Conservation (phyloP, 2,329 filamentous ascomycete genomes). For the Diplodia sapinea region DNA sequence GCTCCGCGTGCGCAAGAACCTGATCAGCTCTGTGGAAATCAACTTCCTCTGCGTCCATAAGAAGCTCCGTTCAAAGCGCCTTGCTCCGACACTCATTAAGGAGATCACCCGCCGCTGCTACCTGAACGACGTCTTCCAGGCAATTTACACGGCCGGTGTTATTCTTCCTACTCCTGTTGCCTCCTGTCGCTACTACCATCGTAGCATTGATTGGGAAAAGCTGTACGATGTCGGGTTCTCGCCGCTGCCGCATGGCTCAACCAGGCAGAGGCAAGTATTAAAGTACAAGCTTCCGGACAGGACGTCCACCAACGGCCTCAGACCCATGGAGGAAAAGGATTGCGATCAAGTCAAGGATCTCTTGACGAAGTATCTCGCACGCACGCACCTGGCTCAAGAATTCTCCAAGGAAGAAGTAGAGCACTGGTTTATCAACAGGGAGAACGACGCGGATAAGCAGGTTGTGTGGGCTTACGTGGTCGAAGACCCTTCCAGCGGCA, state of each 20-base stretch:
- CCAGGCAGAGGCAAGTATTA: constrained; percentile 81
- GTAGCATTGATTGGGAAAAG: constrained; percentile 93
- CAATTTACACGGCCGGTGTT: constrained; percentile 92
- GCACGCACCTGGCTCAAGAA: constrained; percentile 83
- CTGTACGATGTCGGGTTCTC: constrained; percentile 95
- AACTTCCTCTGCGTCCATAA: constrained; percentile 99
- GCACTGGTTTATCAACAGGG: constrained; percentile 84
- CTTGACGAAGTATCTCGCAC: constrained; percentile 75
- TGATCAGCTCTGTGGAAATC: constrained; percentile 83
- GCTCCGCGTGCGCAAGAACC: constrained; percentile 77
- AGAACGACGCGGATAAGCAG: constrained; percentile 65
- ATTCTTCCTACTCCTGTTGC: constrained; percentile 90
- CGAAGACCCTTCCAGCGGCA: constrained; percentile 70
- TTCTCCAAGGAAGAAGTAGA: constrained; percentile 81
- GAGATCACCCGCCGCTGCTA: constrained; percentile 95
- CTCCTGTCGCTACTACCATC: constrained; percentile 94
- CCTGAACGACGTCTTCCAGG: constrained; percentile 84
- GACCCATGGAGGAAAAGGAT: constrained; percentile 80
- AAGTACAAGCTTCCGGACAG: constrained; percentile 82
- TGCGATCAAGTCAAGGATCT: constrained; percentile 75
- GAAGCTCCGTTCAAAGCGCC: constrained; percentile 90
- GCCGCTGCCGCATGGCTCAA: constrained; percentile 80
- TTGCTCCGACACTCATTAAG: constrained; percentile 94
- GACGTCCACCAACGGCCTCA: constrained; percentile 75
- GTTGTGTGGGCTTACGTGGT: constrained; percentile 95